A percentile compares a stretch with the other conserved stretches of the same genome.
Conservation (phyloP, 306 rosid genomes). For the Cucumis cinereus region DNA sequence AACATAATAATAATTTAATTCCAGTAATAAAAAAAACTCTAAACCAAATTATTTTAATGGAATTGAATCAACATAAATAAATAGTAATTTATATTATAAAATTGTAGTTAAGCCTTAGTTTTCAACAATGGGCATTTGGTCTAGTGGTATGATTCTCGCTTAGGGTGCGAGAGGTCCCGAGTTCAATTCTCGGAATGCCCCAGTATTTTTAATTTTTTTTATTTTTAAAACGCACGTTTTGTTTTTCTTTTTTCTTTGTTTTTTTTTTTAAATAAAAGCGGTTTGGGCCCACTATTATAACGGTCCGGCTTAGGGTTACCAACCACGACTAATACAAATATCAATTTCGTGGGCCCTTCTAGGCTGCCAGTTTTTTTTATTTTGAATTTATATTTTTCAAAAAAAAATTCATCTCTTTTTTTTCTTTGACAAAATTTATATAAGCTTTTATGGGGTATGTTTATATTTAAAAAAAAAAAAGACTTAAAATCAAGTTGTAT, state of each 20-base stretch:
- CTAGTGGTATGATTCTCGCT: slow-evolving; percentile 9
- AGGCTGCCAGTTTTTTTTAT: not conserved
- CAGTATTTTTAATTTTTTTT: not conserved
- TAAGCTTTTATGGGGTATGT: too few relatives aligned
- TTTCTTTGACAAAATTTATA: too few relatives aligned
- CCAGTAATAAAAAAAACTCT: too few relatives aligned
- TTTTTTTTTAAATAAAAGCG: not conserved
- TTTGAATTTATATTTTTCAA: too few relatives aligned
- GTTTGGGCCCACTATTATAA: not conserved
- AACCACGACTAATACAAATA: not conserved
- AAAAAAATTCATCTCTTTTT: too few relatives aligned
- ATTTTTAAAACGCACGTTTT: not conserved
- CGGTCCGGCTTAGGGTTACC: not conserved
- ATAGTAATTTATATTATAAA: too few relatives aligned
- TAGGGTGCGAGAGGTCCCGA: slow-evolving; percentile 11
- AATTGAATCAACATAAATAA: too few relatives aligned
- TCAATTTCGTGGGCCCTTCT: not conserved
- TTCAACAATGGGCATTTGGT: not conserved
- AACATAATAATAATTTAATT: too few relatives aligned
- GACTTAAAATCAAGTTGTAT: too few relatives aligned
- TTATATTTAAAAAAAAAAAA: too few relatives aligned
- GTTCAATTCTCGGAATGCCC: slow-evolving; percentile 10
- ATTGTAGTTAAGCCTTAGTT: too few relatives aligned
- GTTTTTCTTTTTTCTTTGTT: not conserved
- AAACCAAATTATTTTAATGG: too few relatives aligned